Evolutionary conservation across 164 flowering plant species (phyloP).

Genomic region (Hamamelis virginiana): DNA sequence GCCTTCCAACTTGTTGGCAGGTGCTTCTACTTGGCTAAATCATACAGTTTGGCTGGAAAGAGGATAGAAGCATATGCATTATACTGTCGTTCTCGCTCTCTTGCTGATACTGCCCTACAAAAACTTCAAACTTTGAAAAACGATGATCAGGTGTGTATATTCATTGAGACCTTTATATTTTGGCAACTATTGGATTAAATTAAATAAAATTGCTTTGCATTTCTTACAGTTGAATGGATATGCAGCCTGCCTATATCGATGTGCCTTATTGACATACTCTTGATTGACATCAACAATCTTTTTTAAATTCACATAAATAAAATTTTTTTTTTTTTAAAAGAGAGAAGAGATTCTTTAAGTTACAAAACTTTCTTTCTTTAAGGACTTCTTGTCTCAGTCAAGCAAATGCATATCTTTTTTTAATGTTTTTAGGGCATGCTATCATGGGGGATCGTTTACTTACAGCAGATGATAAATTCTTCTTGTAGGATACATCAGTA

Average conservation of each 20-base stretch:
- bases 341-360: no score
- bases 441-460: neutral
- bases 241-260: neutral
- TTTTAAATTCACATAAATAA: no score
- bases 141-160: constrained; percentile 50
- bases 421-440: neutral
- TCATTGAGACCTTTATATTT: neutral
- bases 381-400: neutral
- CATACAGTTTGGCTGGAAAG: constrained; percentile 92
- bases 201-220: neutral
- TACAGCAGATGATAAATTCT: neutral
- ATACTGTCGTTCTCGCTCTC: constrained; percentile 69
- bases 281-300: neutral
- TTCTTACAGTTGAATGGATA: neutral
- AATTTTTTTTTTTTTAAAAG: no score
- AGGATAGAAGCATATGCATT: constrained; percentile 88
- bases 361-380: no score
- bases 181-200: neutral
- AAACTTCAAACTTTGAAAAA: constrained; percentile 34
- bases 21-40: constrained; percentile 95
- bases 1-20: constrained; percentile 37
- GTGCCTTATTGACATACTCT: neutral
- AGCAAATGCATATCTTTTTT: neutral
- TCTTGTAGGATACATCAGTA: neutral
- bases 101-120: constrained; percentile 59